These are phyloP conservation scores for Globisporangium nodosum DNA, from an alignment of 352 stramenopile genomes.

Conservation along the genomic window DNA sequence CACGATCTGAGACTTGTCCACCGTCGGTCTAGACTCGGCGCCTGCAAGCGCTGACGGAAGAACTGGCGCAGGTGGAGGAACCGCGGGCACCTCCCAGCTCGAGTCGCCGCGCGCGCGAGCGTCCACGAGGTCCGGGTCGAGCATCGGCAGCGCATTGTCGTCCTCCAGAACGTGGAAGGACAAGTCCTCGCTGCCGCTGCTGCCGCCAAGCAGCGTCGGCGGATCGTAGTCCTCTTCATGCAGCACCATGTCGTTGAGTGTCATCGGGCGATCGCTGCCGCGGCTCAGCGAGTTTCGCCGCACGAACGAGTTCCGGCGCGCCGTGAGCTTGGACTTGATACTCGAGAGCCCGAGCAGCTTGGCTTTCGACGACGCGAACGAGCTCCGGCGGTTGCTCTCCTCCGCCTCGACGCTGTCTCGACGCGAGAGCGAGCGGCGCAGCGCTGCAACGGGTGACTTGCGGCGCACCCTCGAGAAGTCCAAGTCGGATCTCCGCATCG, in stretches of 20 bases:
- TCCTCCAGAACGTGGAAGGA: constrained; percentile 2
- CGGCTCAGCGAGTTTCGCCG: constrained; percentile 18
- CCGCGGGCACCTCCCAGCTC: constrained; percentile 26
- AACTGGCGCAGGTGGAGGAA: background rate
- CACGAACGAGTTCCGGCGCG: constrained; percentile 2
- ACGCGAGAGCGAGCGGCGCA: constrained; percentile 6
- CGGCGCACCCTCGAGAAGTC: constrained; percentile 19
- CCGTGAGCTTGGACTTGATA: constrained; percentile 12
- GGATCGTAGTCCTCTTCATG: constrained; percentile 1
- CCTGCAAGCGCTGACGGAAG: background rate
- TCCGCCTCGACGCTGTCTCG: constrained; percentile 4
- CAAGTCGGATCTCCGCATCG: constrained; percentile 25
- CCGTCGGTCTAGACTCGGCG: background rate
- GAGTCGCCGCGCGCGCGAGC: constrained; percentile 26
- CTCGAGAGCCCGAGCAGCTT: constrained; percentile 12
- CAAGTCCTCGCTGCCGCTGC: background rate
- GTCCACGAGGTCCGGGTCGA: constrained; percentile 27
- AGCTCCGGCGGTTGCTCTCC: background rate
- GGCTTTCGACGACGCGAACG: constrained; percentile 1
- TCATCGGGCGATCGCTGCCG: constrained; percentile 7
- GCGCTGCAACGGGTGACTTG: constrained; percentile 9
- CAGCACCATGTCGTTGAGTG: constrained; percentile 9
- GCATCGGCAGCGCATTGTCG: constrained; percentile 22
- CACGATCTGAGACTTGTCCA: constrained; percentile 13
- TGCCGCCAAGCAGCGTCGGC: constrained; percentile 10